Conservation (phyloP, 1,139 yeast species). For the Pichia sp. region DNA sequence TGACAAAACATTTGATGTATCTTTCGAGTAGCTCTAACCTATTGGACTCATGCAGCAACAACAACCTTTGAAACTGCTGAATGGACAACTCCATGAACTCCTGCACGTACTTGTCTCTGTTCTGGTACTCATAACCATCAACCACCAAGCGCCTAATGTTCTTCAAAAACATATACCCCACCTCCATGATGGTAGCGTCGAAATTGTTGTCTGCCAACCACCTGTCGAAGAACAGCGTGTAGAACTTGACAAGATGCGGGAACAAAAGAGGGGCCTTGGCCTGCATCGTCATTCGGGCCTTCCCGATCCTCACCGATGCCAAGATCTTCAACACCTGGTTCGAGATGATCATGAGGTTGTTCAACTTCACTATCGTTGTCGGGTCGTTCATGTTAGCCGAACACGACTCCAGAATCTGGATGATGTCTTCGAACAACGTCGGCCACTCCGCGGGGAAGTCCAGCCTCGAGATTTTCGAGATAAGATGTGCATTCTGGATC, state of each 20-base stretch:
- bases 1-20: constrained; percentile 71
- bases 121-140: constrained; percentile 72
- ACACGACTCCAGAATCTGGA: constrained; percentile 43
- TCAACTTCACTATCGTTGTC: constrained; percentile 40
- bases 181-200: constrained; percentile 52
- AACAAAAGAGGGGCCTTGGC: constrained; percentile 60
- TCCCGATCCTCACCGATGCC: constrained; percentile 75
- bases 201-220: constrained; percentile 47
- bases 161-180: constrained; percentile 75
- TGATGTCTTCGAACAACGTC: constrained; percentile 60
- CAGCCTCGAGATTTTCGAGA: constrained; percentile 69
- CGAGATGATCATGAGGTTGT: constrained; percentile 60
- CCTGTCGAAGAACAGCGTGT: constrained; percentile 52
- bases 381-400: constrained; percentile 24
- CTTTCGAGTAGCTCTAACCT: constrained; percentile 60
- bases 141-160: constrained; percentile 67
- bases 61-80: constrained; percentile 55
- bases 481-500: constrained; percentile 79
- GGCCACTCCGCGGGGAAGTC: constrained; percentile 94
- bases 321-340: constrained; percentile 75
- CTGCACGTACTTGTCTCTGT: constrained; percentile 51
- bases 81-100: constrained; percentile 59
- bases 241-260: constrained; percentile 55
- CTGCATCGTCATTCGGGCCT: constrained; percentile 75
- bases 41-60: constrained; percentile 49